phyloP scores from a whole-genome alignment of 2,329 filamentous ascomycete species.

The Endothia cerciana region DNA sequence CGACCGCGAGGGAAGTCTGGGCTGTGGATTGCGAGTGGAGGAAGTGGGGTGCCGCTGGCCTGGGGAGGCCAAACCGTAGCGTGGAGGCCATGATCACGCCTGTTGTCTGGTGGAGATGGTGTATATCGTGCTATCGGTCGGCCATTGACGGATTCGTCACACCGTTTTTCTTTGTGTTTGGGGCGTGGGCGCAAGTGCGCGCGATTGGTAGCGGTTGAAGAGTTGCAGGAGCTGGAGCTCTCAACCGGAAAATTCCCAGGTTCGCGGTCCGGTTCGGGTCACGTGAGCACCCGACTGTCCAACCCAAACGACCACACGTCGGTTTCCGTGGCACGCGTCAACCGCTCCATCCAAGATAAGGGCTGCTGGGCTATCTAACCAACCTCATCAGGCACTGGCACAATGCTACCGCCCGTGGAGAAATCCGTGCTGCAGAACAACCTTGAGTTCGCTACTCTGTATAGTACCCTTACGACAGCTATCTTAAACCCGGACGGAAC shows the following conservation, averaged over 20 bases:
- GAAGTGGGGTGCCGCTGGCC: constrained; percentile 15
- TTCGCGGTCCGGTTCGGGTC: not conserved
- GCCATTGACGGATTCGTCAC: not conserved
- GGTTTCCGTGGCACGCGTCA: not conserved
- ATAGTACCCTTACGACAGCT: constrained; percentile 56
- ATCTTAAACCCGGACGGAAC: constrained; percentile 63
- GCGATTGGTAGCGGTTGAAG: not conserved
- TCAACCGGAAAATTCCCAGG: not conserved
- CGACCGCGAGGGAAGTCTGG: not conserved
- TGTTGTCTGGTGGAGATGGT: not conserved
- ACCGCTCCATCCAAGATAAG: not conserved
- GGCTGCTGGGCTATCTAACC: not conserved
- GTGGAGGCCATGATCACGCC: constrained; percentile 19
- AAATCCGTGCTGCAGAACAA: constrained; percentile 57
- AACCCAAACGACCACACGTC: not conserved
- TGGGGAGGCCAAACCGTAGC: constrained; percentile 20
- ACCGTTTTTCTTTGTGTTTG: not conserved
- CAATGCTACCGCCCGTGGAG: constrained; percentile 64
- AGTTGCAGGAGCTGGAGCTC: not conserved
- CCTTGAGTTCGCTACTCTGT: constrained; percentile 63
- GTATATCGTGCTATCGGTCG: constrained; percentile 1
- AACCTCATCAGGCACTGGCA: constrained; percentile 16
- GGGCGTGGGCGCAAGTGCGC: not conserved
- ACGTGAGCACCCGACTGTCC: constrained; percentile 17
- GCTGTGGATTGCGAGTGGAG: constrained; percentile 3